A percentile compares a stretch with the other conserved stretches of the same genome.
These are phyloP conservation scores for Dioscorea cayenensis DNA, from an alignment of 116 monocot genomes.

Conservation along the genomic window DNA sequence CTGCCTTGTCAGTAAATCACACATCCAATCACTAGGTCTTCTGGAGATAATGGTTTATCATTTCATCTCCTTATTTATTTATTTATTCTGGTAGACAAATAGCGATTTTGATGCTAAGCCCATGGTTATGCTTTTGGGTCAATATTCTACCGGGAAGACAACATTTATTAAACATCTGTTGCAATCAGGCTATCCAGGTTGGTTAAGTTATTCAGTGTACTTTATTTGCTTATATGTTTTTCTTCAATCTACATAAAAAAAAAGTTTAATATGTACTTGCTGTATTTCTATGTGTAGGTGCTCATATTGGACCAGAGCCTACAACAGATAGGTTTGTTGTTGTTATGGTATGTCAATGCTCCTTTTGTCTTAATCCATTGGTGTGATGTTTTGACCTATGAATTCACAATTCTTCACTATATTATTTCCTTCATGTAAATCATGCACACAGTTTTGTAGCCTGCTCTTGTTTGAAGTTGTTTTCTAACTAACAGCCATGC, in stretches of 20 bases:
- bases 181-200: slow-evolving; percentile 78
- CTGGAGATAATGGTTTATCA: background rate
- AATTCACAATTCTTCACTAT: too few relatives aligned
- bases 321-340: slow-evolving; percentile 98
- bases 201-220: background rate
- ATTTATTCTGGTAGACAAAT: slow-evolving; percentile 49
- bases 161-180: slow-evolving; percentile 92
- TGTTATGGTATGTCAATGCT: slow-evolving; percentile 63
- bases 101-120: slow-evolving; percentile 97
- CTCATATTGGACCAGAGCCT: slow-evolving; percentile 98
- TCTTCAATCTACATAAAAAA: background rate
- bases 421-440: too few relatives aligned
- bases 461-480: too few relatives aligned
- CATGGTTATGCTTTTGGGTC: slow-evolving; percentile 98
- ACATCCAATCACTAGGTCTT: background rate
- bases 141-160: slow-evolving; percentile 98
- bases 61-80: background rate
- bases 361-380: background rate
- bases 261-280: background rate
- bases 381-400: too few relatives aligned
- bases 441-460: too few relatives aligned
- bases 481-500: too few relatives aligned
- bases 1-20: background rate
- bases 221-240: background rate
- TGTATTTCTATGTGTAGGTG: slow-evolving; percentile 39